Percentiles rank a stretch among this genome's conserved stretches.
phyloP scores from a whole-genome alignment of 2,329 filamentous ascomycete genomes.

The Samsoniella hepiali region DNA sequence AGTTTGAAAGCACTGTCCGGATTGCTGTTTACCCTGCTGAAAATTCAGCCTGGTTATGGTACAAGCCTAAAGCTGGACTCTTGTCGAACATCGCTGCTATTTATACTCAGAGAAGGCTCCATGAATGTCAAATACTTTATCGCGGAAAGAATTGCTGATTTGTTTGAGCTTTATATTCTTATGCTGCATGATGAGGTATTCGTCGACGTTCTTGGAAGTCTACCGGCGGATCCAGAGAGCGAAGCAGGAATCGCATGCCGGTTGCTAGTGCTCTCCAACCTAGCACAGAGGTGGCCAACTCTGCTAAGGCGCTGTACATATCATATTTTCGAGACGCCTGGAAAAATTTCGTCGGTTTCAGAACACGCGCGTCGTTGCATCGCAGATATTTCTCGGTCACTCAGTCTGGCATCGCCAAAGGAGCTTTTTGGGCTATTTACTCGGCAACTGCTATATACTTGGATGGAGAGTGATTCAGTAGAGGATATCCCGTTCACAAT shows the following conservation, averaged over 20 bases:
- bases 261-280: conserved; percentile 68
- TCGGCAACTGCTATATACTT: conserved; percentile 86
- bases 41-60: conserved; percentile 64
- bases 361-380: conserved; percentile 73
- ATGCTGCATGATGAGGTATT: conserved; percentile 81
- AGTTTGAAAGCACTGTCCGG: conserved; percentile 64
- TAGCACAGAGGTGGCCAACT: conserved; percentile 83
- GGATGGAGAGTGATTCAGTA: conserved; percentile 68
- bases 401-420: conserved; percentile 63
- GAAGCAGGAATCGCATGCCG: conserved; percentile 83
- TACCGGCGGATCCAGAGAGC: conserved; percentile 71
- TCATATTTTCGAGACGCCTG: conserved; percentile 88
- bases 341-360: conserved; percentile 61
- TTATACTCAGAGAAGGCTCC: conserved; percentile 63
- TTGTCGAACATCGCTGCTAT: conserved; percentile 68
- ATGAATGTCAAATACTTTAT: conserved; percentile 75
- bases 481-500: conserved; percentile 77
- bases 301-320: conserved; percentile 84
- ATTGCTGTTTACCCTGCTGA: conserved; percentile 69
- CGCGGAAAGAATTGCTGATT: conserved; percentile 62
- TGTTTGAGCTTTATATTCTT: conserved; percentile 82
- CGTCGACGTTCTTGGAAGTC: conserved; percentile 72
- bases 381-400: conserved; percentile 57
- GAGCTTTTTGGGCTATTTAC: conserved; percentile 81
- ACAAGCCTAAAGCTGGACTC: conserved; percentile 55